phyloP scores from a whole-genome alignment of 805 yeast species.

The Metschnikowia gelsemii region DNA sequence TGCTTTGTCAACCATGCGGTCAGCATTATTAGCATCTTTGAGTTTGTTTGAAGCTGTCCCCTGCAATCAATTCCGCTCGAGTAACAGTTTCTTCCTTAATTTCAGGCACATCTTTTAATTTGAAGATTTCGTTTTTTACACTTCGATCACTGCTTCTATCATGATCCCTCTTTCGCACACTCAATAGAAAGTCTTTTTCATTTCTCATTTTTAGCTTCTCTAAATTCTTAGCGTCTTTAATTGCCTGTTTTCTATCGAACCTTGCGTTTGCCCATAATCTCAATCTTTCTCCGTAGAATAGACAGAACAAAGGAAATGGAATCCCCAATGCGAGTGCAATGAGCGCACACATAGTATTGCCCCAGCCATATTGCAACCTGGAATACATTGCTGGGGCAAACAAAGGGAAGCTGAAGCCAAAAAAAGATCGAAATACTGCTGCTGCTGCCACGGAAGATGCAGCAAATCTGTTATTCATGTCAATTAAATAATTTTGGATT shows the following conservation, averaged over 20 bases:
- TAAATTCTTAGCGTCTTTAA: slow-evolving; percentile 44
- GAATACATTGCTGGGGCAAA: slow-evolving; percentile 60
- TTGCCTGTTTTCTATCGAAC: slow-evolving; percentile 47
- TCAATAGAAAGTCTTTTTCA: slow-evolving; percentile 12
- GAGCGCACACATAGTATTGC: slow-evolving; percentile 60
- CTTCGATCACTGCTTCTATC: not conserved
- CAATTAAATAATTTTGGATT: slow-evolving; percentile 67
- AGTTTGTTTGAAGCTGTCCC: too few relatives aligned
- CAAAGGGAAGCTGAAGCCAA: slow-evolving; percentile 70
- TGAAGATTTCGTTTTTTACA: slow-evolving; percentile 1
- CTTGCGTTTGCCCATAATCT: slow-evolving; percentile 57
- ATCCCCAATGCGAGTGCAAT: slow-evolving; percentile 57
- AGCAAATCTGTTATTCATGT: slow-evolving; percentile 64
- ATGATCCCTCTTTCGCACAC: not conserved
- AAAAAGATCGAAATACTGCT: slow-evolving; percentile 60
- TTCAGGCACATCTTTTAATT: too few relatives aligned
- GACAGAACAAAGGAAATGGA: slow-evolving; percentile 65
- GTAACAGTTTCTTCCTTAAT: too few relatives aligned
- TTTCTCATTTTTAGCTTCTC: slow-evolving; percentile 28
- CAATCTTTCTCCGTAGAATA: slow-evolving; percentile 54
- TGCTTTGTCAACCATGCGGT: too few relatives aligned
- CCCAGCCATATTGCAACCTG: slow-evolving; percentile 67
- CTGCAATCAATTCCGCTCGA: too few relatives aligned
- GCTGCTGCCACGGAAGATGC: slow-evolving; percentile 73
- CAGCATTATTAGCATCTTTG: too few relatives aligned